Evolutionary conservation across 2,329 filamentous ascomycete genomes (phyloP), one percentile per base, ranked within the genome.

Genomic region (Fusarium annulatum): DNA sequence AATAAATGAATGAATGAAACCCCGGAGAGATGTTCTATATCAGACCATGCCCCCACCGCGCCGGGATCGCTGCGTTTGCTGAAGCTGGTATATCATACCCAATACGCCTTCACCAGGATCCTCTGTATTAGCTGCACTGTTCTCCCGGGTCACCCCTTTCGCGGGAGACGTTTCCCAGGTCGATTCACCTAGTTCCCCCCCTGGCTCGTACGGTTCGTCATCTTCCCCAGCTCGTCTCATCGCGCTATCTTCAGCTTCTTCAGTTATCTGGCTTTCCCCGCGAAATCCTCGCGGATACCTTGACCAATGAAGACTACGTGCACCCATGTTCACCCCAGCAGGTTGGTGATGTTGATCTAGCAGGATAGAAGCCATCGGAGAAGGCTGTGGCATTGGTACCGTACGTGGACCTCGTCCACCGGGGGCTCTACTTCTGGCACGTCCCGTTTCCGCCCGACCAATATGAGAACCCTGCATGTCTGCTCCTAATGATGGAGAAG

Each of bases 291-390:
- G 83, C 75, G 85, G 76, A 72, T 83, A 81, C 28, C 87, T 86
- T 19, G 82, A 80, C 58, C 85, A 82, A 67, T 88, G 84, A n/a
- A 84, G 77, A 57, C 86, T 88, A 43, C 86, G 84, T 23, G 77
- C 82, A 4, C 83, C 83, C 41, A 85, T 80, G 9, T 84, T 83
- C 15, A 87, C 85, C 4, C 84, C 83, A 3, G 86, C 84, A 10
- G 92, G 93, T 69, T 95, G 92, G 69, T 95, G 91, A 78, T 93
- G 92, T 5, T 92, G 90, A 81, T 95, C 93, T 5, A 95, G 85
- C 4, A 95, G 85, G 73, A 93, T 89, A 3, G 92, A 94, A 23
- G 90, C 89, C 87, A 93, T 91, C 9, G 92, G 92, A 15, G 91
- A 93, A 9, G 88, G 84, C 56, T 86, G 83, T n/a, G 85, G 82